Base-by-base conservation (phyloP, 2,329 filamentous ascomycete species). In the Coniosporium tulheliwenetii region DNA sequence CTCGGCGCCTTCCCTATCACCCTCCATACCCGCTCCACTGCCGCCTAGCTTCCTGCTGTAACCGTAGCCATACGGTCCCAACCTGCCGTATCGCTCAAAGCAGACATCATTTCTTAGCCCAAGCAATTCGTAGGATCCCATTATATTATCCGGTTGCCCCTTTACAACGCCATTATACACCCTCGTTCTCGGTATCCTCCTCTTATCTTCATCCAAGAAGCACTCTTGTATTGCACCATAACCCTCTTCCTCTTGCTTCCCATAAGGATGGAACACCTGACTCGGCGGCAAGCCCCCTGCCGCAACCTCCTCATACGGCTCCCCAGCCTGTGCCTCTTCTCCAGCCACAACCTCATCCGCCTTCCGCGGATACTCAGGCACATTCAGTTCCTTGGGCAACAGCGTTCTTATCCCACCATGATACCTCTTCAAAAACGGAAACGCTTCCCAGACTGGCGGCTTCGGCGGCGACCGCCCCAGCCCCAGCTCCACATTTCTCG, bases 11-110 rank as follows among this genome's bases (percentile, higher is more conserved):
- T 91, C 82, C 39, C 71, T 77, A 46, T 95, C 83, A 15, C 85
- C 85, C 51, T 86, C 78, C 58, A 93, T 74, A 9, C 85, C 87
- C n/a, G 83, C 78, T 4, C 89, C 86, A 19, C 81, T 77, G 1
- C 89, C 89, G 10, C 89, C 89, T 47, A 72, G 77, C 43, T 77
- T 77, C 30, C 72, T 66, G 30, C 81, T 84, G 58, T 96, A 96
- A 8, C 89, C 89, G 45, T 85, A 75, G 0, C 89, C 89, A 50
- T 98, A 98, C 0, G 89, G 83, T 0, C 85, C 87, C 29, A 91
- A 75, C 47, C 86, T 75, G 2, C 89, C 89, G 55, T 84, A 93
- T 2, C 91, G 74, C 50, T 98, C 91, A 54, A 94, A 95, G 63
- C 91, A 98, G 37, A 95, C 75, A 52, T 93, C 81, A 48, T 93